Evolutionary conservation across 106 monocot species (phyloP), one percentile per base, ranked within the genome.

Genomic region (Vanilla planifolia): DNA sequence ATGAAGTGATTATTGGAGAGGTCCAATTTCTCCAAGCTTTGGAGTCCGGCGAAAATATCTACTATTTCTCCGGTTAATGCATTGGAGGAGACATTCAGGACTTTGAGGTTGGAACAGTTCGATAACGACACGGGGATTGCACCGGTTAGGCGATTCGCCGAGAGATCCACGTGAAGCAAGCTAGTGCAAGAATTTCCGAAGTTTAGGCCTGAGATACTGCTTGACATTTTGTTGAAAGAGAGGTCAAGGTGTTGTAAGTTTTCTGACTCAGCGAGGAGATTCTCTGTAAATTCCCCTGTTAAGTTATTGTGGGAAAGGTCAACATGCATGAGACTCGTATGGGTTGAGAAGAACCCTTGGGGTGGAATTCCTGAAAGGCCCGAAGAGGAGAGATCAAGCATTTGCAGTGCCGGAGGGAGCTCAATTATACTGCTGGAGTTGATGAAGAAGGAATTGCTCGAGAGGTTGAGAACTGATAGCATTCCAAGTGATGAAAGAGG

Each of bases 291-390:
- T 29, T 23, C 39, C 34, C 81, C 87, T 3, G 68, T 76, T 5
- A 88, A 43, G 56, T 92, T 92, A 70, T 85, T 90, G 48, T 68
- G 75, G 1, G 92, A 79, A 37, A 92, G 68, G 65, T 75, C 67
- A 27, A 53, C 53, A 30, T 53, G 30, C 15, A 33, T 33, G 26
- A 91, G 67, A 52, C 62, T 74, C 3, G 76, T 61, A 61, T 79
- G 76, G 27, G 39, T 39, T 28, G 77, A 59, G 7, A 75, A 32
- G 34, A 83, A 74, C 5, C 40, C 61, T 11, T 60, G 35, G 0
- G 86, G 91, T 16, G 86, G 3, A 2, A 60, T 50, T 17, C 86
- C 91, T 11, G 62, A 33, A 7, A 85, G 47, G 14, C 83, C 83
- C 14, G 72, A 20, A 10, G 76, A 69, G 20, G 82, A 79, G 51